Evolutionary conservation across 2,329 filamentous ascomycete species (phyloP), one percentile per base, ranked within the genome.

Genomic region (Xylariaceae sp.): DNA sequence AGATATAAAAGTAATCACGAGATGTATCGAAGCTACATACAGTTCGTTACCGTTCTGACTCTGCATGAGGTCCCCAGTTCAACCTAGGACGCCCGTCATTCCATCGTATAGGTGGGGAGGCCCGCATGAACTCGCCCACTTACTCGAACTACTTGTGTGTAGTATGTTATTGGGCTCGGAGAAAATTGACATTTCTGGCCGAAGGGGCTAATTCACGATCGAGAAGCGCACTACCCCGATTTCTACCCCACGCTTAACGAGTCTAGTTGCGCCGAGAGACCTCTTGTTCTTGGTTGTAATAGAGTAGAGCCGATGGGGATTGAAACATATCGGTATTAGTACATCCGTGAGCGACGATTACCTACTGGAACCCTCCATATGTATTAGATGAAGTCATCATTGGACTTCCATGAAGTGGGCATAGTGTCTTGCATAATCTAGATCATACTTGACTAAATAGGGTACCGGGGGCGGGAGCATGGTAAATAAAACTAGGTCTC

Each of bases 171-270:
- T 62, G 60, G 49, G 47, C 48, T 67, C 65, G 65, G 57, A 54
- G 54, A 26, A 59, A 67, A 64, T 62, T 50, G 54, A 56, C 60
- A 43, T 64, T 63, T 57, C 50, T 59, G 56, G 55, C 45, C 45
- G 55, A 56, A 52, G 23, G 32, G 50, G 52, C 41, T 51, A 45
- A 41, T 29, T 54, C 14, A 23, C 40, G 45, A 41, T 26, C 20
- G 50, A 23, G 45, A 12, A 32, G 48, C 45, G 16, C 37, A 12
- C 44, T 59, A 57, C 62, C 57, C 62, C 54, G 52, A 54, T 41
- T 49, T 43, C 44, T 51, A 37, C 52, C 53, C 50, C 51, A 57
- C 32, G 32, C 14, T 37, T 37, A 12, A 37, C 9, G 12, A 37
- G 32, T 37, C 23, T 26, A 9, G 4, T 26, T 26, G 23, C n/a